Evolutionary conservation across 2,329 filamentous ascomycete species (phyloP), one percentile per base, ranked within the genome.

Genomic region (Sporothrix schenckii): DNA sequence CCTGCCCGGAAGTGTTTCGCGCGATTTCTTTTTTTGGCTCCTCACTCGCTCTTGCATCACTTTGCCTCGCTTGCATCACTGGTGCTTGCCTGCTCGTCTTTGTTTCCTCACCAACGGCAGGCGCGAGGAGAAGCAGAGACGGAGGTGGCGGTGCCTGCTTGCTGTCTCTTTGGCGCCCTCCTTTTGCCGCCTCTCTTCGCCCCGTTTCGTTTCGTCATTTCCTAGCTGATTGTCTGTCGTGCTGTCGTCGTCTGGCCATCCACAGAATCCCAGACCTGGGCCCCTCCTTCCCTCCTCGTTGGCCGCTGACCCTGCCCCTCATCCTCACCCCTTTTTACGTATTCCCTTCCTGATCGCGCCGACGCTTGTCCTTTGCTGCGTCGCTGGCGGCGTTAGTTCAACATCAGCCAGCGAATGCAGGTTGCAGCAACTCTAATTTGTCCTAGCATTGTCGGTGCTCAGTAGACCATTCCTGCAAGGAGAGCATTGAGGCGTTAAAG

Each of bases 121-220:
- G 39, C 21, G 39, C 39, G n/a, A 63, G 47, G 58, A 30, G 68
- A 67, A 52, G 53, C 63, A 50, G 47, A 50, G 47, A 66, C 63
- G 63, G 61, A 65, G 58, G 63, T 66, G 63, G 63, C 63, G 27
- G 63, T 66, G 63, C 63, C 63, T 6, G 21, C 13, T 27, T 11
- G 39, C 41, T 44, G 39, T n/a, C 21, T 63, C n/a, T 50, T 53
- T 66, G 63, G 61, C 63, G 63, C 63, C 63, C 61, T 52, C 63
- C 21, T 65, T 30, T 27, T 3, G n/a, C 58, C 58, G 11, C n/a
- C 6, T 44, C 19, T 50, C 41, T 10, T 65, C 60, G 24, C 61
- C 44, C 61, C 24, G 61, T 65, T 47, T 49, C 24, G 41, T 65
- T 65, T 65, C 60, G 60, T 63, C 41, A 30, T 65, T 61, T 61